Evolutionary conservation across 1,139 yeast species (phyloP), one percentile per base, ranked within the genome.

Genomic region (Pichia sp.): DNA sequence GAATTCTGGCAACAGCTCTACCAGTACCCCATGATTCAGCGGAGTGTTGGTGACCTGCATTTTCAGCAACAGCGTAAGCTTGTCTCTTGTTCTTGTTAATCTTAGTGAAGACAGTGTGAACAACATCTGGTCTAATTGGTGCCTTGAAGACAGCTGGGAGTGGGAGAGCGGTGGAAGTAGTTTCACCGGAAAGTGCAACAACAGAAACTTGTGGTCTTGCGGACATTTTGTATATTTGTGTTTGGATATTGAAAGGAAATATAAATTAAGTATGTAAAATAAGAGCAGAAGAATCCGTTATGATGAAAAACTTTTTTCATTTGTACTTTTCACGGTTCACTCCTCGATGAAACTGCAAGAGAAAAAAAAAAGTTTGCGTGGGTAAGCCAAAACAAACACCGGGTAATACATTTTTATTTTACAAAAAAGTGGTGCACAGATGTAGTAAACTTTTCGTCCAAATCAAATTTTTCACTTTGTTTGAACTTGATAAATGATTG

Each of bases 21-120:
- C 98, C 98, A 65, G 98, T 94, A 87, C 98, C 98, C 98, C 98
- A 92, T 57, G 98, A 92, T 78, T 89, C 97, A 71, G 98, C 98
- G 59, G 98, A 92, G 74, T 97, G 90, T 80, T 92, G 97, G 82
- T 87, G 96, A 80, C 98, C 98, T 67, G 98, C 98, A 77, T 87
- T 87, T 71, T 82, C 89, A 66, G 97, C 83, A 65, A 92, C 98
- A 70, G 98, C 97, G 84, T 92, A 92, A 73, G 98, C 97, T 80
- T 92, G 98, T 80, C 98, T 90, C 90, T 90, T 90, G 96, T 92
- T 92, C 92, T 92, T 92, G 94, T 90, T 92, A 65, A 92, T 90
- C 73, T 92, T 86, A 70, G 92, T 87, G 82, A 89, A 92, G 64
- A 92, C 98, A 70, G 96, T 77, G 90, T 90, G 98, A 70, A 92